phyloP scores from a whole-genome alignment of 805 yeast genomes.

The Wickerhamomyces ciferrii region DNA sequence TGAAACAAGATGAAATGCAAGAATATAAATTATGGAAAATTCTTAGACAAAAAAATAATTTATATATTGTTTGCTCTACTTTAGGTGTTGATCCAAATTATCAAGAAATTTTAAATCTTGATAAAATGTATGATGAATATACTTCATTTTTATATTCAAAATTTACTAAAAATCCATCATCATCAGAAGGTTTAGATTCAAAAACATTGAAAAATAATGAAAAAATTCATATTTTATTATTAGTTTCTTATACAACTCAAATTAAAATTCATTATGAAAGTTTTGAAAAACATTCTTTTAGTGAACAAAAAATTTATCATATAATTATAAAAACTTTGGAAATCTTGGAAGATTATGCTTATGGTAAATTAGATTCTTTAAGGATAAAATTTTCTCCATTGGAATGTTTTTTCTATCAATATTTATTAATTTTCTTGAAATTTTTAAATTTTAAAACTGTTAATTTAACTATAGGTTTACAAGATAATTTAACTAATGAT shows the following conservation, averaged over 20 bases:
- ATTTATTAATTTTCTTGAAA: conserved; percentile 14
- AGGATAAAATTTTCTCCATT: conserved; percentile 10
- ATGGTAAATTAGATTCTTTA: conserved; percentile 1
- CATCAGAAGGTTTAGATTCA: too few species aligned
- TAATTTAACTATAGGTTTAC: conserved; percentile 2
- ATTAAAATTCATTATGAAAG: conserved; percentile 11
- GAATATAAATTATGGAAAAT: conserved; percentile 14
- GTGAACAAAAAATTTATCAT: conserved; percentile 13
- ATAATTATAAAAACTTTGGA: conserved; percentile 3
- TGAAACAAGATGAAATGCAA: conserved; percentile 9
- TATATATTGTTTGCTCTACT: conserved; percentile 8
- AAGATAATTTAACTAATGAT: conserved; percentile 2
- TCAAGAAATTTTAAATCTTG: conserved; percentile 7
- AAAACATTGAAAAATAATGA: background rate
- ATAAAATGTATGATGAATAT: conserved; percentile 10
- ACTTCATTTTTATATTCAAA: conserved; percentile 3
- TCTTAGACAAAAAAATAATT: conserved; percentile 12
- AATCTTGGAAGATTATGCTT: background rate
- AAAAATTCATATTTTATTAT: conserved; percentile 3
- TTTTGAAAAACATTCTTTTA: conserved; percentile 8
- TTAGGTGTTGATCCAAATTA: conserved; percentile 1
- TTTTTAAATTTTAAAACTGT: conserved; percentile 16
- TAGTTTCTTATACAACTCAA: conserved; percentile 10
- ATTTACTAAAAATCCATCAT: too few species aligned
- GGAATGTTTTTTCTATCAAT: conserved; percentile 18